A percentile compares a stretch with the other conserved stretches of the same genome.
phyloP scores from a whole-genome alignment of 441 rosid species.

The Populus hybrid region DNA sequence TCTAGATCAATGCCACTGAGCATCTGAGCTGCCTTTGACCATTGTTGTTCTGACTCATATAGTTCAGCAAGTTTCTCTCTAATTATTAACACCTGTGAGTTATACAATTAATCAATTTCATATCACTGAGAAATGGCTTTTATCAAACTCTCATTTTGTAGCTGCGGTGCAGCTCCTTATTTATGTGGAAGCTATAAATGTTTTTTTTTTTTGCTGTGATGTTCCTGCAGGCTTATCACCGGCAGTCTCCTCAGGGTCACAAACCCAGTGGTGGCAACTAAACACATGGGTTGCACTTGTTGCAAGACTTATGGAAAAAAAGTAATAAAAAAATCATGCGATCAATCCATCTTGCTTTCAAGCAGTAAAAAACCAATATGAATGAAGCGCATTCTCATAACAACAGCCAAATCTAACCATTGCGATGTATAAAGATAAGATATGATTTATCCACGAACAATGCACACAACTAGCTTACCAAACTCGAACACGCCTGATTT shows the following conservation, averaged over 20 bases:
- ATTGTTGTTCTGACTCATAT: constrained; percentile 88
- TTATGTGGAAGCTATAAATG: too few relatives aligned
- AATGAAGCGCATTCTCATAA: not conserved
- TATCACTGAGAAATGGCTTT: too few relatives aligned
- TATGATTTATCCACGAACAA: not conserved
- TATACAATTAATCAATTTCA: not conserved
- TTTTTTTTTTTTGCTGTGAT: too few relatives aligned
- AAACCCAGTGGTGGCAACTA: too few relatives aligned
- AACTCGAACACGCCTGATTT: not conserved
- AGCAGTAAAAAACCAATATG: not conserved
- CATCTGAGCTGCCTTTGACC: constrained; percentile 99
- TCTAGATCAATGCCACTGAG: constrained; percentile 97
- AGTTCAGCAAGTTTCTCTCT: constrained; percentile 97
- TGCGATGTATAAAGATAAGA: not conserved
- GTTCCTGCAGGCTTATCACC: too few relatives aligned
- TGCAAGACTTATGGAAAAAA: not conserved
- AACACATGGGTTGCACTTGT: too few relatives aligned
- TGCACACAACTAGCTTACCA: not conserved
- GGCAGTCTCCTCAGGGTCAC: too few relatives aligned
- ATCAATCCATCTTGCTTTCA: not conserved
- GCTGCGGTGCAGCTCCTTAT: too few relatives aligned
- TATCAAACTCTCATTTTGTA: not conserved
- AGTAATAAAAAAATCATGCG: not conserved
- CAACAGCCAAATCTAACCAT: not conserved
- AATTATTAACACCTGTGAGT: constrained; percentile 68